Percentiles rank a stretch among this genome's conserved stretches.
These are phyloP conservation scores for Phytophthora sp. DNA, from an alignment of 352 stramenopile species.

Conservation along the genomic window DNA sequence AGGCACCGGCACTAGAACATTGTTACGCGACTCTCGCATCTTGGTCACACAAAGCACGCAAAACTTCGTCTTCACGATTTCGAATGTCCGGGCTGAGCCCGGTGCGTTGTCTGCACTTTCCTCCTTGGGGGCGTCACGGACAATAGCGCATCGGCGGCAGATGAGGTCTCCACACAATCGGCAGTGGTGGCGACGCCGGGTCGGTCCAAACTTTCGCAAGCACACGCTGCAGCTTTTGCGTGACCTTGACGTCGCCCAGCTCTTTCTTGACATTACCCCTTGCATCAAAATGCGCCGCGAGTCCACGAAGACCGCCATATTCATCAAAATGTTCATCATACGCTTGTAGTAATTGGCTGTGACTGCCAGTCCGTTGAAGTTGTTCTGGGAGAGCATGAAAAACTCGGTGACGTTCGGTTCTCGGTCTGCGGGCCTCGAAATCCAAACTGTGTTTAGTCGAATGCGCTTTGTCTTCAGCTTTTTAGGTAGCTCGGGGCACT, in stretches of 20 bases:
- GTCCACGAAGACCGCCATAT: slow-evolving; percentile 67
- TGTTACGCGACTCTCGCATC: slow-evolving; percentile 45
- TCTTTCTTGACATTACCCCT: slow-evolving; percentile 46
- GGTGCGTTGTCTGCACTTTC: slow-evolving; percentile 2
- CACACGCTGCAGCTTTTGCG: slow-evolving; percentile 70
- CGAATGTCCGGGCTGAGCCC: slow-evolving; percentile 46
- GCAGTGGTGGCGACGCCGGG: slow-evolving; percentile 77
- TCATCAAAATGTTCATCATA: slow-evolving; percentile 66
- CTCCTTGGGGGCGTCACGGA: slow-evolving; percentile 54
- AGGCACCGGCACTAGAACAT: slow-evolving; percentile 25
- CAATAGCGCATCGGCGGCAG: slow-evolving; percentile 70
- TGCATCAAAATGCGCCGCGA: slow-evolving; percentile 62
- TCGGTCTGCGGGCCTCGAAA: slow-evolving; percentile 36
- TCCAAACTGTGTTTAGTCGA: slow-evolving; percentile 57
- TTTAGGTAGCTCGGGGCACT: slow-evolving; percentile 61
- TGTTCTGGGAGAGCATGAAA: slow-evolving; percentile 70
- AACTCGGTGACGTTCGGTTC: slow-evolving; percentile 52
- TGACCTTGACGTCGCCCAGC: slow-evolving; percentile 55
- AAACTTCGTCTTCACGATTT: slow-evolving; percentile 73
- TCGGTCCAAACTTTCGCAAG: slow-evolving; percentile 61
- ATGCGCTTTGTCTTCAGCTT: slow-evolving; percentile 66
- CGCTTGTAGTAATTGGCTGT: slow-evolving; percentile 51
- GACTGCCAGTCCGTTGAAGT: slow-evolving; percentile 51
- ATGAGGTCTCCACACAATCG: slow-evolving; percentile 82
- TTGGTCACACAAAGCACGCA: slow-evolving; percentile 69